These are phyloP conservation scores for Globisporangium lucens DNA, from an alignment of 352 stramenopile species.

Conservation along the genomic window DNA sequence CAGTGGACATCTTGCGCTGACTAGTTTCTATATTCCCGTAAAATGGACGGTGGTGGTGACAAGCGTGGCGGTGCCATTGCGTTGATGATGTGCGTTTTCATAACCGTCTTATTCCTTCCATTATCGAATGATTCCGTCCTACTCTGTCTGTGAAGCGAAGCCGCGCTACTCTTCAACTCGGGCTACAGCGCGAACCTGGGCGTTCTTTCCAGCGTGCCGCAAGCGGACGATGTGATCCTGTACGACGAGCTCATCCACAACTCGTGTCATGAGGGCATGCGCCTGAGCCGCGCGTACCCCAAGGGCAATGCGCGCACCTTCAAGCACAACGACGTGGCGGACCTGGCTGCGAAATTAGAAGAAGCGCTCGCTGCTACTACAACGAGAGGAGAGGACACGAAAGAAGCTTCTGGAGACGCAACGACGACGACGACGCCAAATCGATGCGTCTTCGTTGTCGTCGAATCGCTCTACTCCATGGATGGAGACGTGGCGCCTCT, in stretches of 20 bases:
- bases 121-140: conserved; percentile 6
- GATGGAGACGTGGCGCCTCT: conserved; percentile 95
- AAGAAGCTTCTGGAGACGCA: neutral
- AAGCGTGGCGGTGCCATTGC: neutral
- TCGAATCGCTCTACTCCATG: conserved; percentile 99
- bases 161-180: conserved; percentile 95
- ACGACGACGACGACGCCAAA: neutral
- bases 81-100: neutral
- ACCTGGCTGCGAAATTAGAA: conserved; percentile 75
- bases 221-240: conserved; percentile 89
- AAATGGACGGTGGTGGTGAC: neutral
- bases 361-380: neutral
- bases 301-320: conserved; percentile 60
- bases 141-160: conserved; percentile 44
- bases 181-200: conserved; percentile 97
- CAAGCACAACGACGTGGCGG: conserved; percentile 89
- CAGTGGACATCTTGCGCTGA: conserved; percentile 1
- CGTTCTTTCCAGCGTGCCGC: conserved; percentile 90
- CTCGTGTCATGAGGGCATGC: conserved; percentile 93
- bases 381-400: neutral
- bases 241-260: conserved; percentile 98
- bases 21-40: conserved; percentile 8
- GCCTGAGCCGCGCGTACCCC: conserved; percentile 72
- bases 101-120: conserved; percentile 10
- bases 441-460: conserved; percentile 90